phyloP scores from a whole-genome alignment of 139 green algal species.

The Haematococcus lacustris region DNA sequence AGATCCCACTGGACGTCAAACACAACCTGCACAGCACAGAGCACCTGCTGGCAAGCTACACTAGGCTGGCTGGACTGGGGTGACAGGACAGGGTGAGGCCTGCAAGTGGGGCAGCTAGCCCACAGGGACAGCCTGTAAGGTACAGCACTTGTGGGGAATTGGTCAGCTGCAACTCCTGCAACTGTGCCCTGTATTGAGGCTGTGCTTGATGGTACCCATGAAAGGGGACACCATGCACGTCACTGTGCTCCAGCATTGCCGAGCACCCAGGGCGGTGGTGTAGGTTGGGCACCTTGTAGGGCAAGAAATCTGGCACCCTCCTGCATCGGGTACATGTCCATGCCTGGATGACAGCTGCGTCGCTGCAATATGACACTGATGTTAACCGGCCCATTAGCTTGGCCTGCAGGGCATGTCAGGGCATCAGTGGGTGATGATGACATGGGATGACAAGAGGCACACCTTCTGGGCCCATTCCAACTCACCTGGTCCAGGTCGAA shows the following conservation, averaged over 20 bases:
- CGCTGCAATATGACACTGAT: conserved; percentile 60
- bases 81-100: background rate
- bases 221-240: background rate
- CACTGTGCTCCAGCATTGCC: background rate
- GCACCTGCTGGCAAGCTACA: too few species aligned
- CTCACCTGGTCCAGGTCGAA: too few species aligned
- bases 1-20: conserved; percentile 69
- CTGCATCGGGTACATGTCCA: conserved; percentile 72
- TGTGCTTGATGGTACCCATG: background rate
- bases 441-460: too few species aligned
- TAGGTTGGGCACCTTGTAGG: conserved; percentile 14
- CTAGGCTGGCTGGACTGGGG: background rate
- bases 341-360: conserved; percentile 25
- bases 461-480: too few species aligned
- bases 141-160: background rate
- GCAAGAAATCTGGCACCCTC: conserved; percentile 32
- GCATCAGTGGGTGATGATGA: too few species aligned
- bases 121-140: background rate
- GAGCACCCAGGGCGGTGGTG: background rate
- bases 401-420: too few species aligned
- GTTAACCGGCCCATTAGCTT: conserved; percentile 37
- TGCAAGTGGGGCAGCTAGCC: too few species aligned
- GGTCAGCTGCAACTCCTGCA: background rate
- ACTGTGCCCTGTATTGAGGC: background rate
- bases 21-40: too few species aligned